Evolutionary conservation across 1,284 basidiomycete genomes (phyloP).

Genomic region (Ganoderma lucidum): DNA sequence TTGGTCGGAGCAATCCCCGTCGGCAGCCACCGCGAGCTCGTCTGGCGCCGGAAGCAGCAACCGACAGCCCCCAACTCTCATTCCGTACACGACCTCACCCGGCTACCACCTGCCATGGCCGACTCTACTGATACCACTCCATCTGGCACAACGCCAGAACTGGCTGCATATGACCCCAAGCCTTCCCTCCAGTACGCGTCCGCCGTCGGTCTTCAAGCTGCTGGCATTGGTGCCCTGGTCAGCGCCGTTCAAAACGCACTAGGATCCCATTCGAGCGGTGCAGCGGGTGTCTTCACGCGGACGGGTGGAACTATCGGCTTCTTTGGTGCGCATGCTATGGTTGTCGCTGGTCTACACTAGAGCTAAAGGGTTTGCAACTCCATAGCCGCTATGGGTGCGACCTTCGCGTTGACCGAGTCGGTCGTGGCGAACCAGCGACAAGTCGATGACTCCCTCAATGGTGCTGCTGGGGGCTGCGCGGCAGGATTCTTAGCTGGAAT

Average conservation of each 20-base stretch:
- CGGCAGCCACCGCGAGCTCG: slow-evolving; percentile 22
- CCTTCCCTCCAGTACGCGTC: slow-evolving; percentile 67
- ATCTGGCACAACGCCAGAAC: slow-evolving; percentile 18
- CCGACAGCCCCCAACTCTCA: slow-evolving; percentile 29
- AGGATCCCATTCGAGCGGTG: slow-evolving; percentile 82
- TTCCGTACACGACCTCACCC: slow-evolving; percentile 29
- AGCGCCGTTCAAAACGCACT: slow-evolving; percentile 89
- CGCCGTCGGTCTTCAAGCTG: slow-evolving; percentile 72
- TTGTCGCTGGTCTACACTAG: background rate
- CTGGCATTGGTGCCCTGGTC: slow-evolving; percentile 79
- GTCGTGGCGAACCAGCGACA: slow-evolving; percentile 84
- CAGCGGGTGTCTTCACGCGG: slow-evolving; percentile 85
- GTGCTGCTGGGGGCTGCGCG: slow-evolving; percentile 90
- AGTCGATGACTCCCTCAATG: slow-evolving; percentile 86
- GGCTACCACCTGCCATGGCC: slow-evolving; percentile 37
- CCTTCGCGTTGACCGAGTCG: slow-evolving; percentile 87
- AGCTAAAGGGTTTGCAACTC: background rate
- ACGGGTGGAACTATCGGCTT: slow-evolving; percentile 84
- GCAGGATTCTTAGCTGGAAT: slow-evolving; percentile 92
- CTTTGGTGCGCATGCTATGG: slow-evolving; percentile 67
- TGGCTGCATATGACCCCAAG: slow-evolving; percentile 60
- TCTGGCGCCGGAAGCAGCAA: slow-evolving; percentile 26
- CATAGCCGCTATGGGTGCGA: slow-evolving; percentile 89
- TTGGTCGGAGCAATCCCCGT: slow-evolving; percentile 17
- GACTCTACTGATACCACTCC: slow-evolving; percentile 32